Conservation (phyloP, 2,329 filamentous ascomycete genomes). For the Xylariaceae sp. region DNA sequence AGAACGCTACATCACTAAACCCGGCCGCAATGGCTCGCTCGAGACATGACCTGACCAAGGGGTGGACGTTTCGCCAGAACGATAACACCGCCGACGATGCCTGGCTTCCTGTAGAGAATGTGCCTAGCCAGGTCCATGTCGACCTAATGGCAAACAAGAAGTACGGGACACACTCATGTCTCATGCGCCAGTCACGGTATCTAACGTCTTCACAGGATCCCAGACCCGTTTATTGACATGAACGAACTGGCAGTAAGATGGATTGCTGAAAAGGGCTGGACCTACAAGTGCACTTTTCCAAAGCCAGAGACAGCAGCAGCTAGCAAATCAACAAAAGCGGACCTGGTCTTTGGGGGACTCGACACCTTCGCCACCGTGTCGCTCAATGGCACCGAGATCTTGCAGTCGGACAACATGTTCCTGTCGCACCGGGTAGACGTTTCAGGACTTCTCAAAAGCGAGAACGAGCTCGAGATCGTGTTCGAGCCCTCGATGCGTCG, state of each 20-base stretch:
- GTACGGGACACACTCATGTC: constrained; percentile 14
- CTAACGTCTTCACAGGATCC: constrained; percentile 31
- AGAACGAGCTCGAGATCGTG: constrained; percentile 49
- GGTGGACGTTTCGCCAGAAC: constrained; percentile 18
- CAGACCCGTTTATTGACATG: constrained; percentile 55
- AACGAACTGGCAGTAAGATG: constrained; percentile 58
- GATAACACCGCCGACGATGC: constrained; percentile 8
- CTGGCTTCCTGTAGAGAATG: constrained; percentile 30
- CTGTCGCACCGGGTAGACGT: constrained; percentile 53
- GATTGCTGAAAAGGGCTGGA: constrained; percentile 60
- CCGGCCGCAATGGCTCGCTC: too few relatives aligned
- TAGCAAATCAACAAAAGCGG: constrained; percentile 25
- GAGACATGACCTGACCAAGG: background rate
- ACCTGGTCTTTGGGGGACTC: constrained; percentile 59
- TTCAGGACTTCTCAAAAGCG: constrained; percentile 33
- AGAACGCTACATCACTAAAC: too few relatives aligned
- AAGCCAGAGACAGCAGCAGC: constrained; percentile 18
- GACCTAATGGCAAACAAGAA: constrained; percentile 33
- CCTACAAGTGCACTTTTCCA: constrained; percentile 42
- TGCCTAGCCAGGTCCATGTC: constrained; percentile 35
- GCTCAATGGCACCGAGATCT: constrained; percentile 49
- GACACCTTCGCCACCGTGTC: constrained; percentile 59
- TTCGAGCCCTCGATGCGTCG: constrained; percentile 53
- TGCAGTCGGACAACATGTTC: constrained; percentile 61
- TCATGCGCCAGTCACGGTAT: too few relatives aligned